Conservation (phyloP, 805 yeast genomes). For the Wickerhamiella dianesei region DNA sequence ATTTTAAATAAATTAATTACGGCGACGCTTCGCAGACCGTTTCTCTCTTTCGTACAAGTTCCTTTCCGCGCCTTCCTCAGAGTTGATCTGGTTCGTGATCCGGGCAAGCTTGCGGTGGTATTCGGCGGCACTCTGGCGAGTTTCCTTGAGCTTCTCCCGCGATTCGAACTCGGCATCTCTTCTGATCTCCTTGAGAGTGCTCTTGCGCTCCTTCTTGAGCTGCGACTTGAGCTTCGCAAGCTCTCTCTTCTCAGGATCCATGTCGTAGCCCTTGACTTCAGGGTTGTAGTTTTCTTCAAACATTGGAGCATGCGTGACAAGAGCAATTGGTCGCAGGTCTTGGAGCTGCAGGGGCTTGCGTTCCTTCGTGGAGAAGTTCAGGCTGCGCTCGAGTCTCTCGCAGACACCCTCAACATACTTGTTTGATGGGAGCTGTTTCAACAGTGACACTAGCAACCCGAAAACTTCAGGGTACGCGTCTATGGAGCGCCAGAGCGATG, state of each 20-base stretch:
- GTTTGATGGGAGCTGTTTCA: constrained; percentile 21
- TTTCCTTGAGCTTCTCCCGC: constrained; percentile 66
- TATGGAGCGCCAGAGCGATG: constrained; percentile 22
- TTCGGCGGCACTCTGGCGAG: constrained; percentile 57
- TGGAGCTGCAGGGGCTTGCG: constrained; percentile 69
- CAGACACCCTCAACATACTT: constrained; percentile 9
- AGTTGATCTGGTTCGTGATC: constrained; percentile 72
- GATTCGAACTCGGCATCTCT: constrained; percentile 79
- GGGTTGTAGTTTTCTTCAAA: constrained; percentile 95
- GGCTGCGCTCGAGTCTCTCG: constrained; percentile 36
- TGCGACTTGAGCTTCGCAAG: constrained; percentile 67
- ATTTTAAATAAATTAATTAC: neutral
- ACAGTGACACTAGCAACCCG: constrained; percentile 13
- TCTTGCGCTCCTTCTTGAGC: constrained; percentile 83
- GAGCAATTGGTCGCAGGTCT: constrained; percentile 68
- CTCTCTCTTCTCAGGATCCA: constrained; percentile 70
- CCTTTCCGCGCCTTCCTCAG: constrained; percentile 91
- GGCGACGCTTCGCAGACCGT: constrained; percentile 30
- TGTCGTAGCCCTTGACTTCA: constrained; percentile 82
- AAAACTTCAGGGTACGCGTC: constrained; percentile 22
- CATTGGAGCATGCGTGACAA: constrained; percentile 75
- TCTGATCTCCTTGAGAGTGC: constrained; percentile 78
- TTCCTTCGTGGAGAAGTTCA: constrained; percentile 34
- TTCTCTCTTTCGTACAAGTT: constrained; percentile 83
- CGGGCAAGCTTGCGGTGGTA: constrained; percentile 85